Base-by-base conservation (phyloP, 768 basidiomycete species). In the Ephemerocybe angulata region DNA sequence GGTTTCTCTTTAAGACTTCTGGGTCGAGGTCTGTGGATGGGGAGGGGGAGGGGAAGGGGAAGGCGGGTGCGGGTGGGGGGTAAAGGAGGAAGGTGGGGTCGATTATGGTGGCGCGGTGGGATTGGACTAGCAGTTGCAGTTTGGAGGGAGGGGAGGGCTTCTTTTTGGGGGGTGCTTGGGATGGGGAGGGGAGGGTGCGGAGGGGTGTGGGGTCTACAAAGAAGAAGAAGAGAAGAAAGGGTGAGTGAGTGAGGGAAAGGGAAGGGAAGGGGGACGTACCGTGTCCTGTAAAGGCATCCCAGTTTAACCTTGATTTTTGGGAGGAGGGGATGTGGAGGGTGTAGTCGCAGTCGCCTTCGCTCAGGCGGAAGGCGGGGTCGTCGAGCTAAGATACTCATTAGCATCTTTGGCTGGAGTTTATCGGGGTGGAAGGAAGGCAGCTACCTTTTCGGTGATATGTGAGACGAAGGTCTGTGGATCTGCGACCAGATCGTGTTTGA, bases 231-330 rank as follows among this genome's bases (percentile, higher is more conserved):
- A 21, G 19, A 43, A 43, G 24, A 13, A 47, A 30, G 30, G 19
- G 38, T 50, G 25, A 55, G 21, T 15, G 29, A 24, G 25, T 30
- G 47, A 46, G 49, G 31, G 17, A 40, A 35, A 37, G 27, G 33
- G 40, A 49, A 28, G 54, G 42, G 22, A 33, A 31, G 24, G 53
- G 27, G 22, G 33, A 65, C 73, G 48, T 63, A 89, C 88, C 87
- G 60, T 73, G 72, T 5, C 74, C 72, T 10, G 76, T 72, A 63
- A 84, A 89, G 1, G 79, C 62, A 11, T 76, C 66, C 89, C 88
- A 91, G 58, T 89, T 74, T 43, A 90, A 72, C 29, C 75, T 74
- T 54, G 76, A 65, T 3, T 82, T 81, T n/a, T n/a, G n/a, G n/a
- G n/a, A n/a, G n/a, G n/a, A n/a, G n/a, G n/a, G n/a, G 4, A 81